Percentiles rank a stretch among this genome's conserved stretches.
Conservation (phyloP, 176 grass and related monocot genomes). For the Oryza meridionalis region DNA sequence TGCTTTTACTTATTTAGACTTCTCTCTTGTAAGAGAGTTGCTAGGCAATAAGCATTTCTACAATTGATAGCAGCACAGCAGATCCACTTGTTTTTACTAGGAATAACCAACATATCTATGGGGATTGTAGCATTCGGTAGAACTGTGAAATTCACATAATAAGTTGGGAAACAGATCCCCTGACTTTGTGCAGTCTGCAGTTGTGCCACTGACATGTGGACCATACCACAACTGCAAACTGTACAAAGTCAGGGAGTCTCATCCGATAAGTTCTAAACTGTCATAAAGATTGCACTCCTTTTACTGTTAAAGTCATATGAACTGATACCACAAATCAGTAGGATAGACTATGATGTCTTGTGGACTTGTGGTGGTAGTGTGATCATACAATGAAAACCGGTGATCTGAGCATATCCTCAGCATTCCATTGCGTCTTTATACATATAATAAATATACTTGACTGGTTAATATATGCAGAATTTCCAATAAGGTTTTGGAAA, state of each 20-base stretch:
- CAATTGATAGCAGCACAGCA: neutral
- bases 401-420: neutral
- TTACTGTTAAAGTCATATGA: neutral
- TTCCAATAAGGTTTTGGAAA: neutral
- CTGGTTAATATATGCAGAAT: neutral
- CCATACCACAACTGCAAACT: too few species aligned
- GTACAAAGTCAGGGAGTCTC: too few species aligned
- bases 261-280: too few species aligned
- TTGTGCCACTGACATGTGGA: too few species aligned
- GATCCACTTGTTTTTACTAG: neutral
- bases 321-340: neutral
- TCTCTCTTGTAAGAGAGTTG: neutral
- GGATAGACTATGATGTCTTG: neutral
- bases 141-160: too few species aligned
- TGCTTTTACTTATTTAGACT: neutral
- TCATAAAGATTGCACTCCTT: neutral
- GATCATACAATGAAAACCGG: neutral
- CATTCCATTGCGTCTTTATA: neutral
- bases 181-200: too few species aligned
- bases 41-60: neutral
- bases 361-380: neutral
- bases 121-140: too few species aligned
- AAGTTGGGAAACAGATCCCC: too few species aligned
- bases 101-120: too few species aligned
- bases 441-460: neutral